These are phyloP conservation scores for Francoa sonchifolia DNA, from an alignment of 441 rosid species.

Conservation along the genomic window DNA sequence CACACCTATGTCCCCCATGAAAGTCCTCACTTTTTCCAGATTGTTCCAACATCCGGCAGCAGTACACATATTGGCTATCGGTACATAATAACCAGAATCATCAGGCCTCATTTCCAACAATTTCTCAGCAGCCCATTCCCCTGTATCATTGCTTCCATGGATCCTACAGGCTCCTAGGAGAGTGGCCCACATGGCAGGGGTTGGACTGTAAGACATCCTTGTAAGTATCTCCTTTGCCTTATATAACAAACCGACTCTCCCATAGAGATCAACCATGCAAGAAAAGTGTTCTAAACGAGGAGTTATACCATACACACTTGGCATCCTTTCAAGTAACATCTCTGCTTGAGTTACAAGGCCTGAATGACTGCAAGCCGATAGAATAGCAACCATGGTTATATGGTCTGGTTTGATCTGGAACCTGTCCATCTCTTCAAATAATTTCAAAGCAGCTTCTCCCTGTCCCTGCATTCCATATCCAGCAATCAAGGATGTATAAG, in stretches of 20 bases:
- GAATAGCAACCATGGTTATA: slow-evolving; percentile 61
- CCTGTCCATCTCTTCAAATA: slow-evolving; percentile 45
- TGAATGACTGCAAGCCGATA: slow-evolving; percentile 77
- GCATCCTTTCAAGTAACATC: slow-evolving; percentile 38
- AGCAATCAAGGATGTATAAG: slow-evolving; percentile 69
- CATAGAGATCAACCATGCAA: slow-evolving; percentile 72
- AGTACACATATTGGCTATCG: slow-evolving; percentile 61
- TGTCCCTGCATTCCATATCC: slow-evolving; percentile 68
- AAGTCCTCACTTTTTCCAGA: slow-evolving; percentile 46
- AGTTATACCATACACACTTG: slow-evolving; percentile 19
- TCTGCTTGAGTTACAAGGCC: slow-evolving; percentile 49
- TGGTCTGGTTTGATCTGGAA: slow-evolving; percentile 49
- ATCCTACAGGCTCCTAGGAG: slow-evolving; percentile 56
- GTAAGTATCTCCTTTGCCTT: slow-evolving; percentile 39
- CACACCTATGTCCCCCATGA: slow-evolving; percentile 54
- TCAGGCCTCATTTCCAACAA: slow-evolving; percentile 47
- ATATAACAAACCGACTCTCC: slow-evolving; percentile 55
- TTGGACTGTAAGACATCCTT: slow-evolving; percentile 45
- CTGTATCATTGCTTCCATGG: slow-evolving; percentile 36
- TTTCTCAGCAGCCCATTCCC: slow-evolving; percentile 71
- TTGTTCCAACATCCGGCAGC: slow-evolving; percentile 53
- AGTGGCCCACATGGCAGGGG: slow-evolving; percentile 55
- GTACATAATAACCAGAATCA: slow-evolving; percentile 46
- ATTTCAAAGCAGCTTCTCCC: slow-evolving; percentile 35
- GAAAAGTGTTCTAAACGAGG: slow-evolving; percentile 52